Base-by-base conservation (phyloP, 495 filamentous ascomycete species). In the Endocarpon pusillum region DNA sequence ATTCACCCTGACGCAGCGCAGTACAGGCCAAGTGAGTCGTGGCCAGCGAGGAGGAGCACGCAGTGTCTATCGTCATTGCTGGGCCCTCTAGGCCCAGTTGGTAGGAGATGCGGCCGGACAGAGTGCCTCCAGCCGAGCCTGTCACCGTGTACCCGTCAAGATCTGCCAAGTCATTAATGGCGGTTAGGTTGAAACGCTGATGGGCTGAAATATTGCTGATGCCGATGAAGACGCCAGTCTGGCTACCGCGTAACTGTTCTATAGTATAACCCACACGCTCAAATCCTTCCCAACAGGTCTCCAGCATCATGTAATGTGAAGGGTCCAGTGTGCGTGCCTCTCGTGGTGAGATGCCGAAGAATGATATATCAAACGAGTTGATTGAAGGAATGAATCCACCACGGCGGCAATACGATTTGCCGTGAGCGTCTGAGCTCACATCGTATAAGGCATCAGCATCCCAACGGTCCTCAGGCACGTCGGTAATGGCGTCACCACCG, bases 291-390 rank as follows among this genome's bases (percentile, higher is more conserved):
- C 54, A 57, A 11, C 48, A 39, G 10, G 46, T 54, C 36, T 49
- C 49, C 1, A 61, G 34, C 15, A 53, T 49, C 20, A 60, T 29
- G 12, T 52, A 43, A 20, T 58, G 56, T 8, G 38, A 32, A 2
- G 56, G 54, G 35, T 61, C 57, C 22, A 47, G 38, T 18, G 42
- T 26, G 3, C 23, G 26, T 22, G 57, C 57, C 38, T 62, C 58
- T 4, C 50, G 47, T 9, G 54, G 54, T 6, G 49, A 52, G 29
- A 62, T 52, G 17, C 45, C 45, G 40, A 62, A 62, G 43, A 62
- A 58, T 5, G 42, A 41, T 6, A 43, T 21, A 32, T 62, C 58
- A 32, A 58, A 58, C 14, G 33, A 32, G 23, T 39, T 16, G 19
- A 47, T 17, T 9, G 21, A 26, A 21, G 24, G 8, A 17, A 54